Conservation (phyloP, 169 alveolate species). For the Perkinsus marinus region DNA sequence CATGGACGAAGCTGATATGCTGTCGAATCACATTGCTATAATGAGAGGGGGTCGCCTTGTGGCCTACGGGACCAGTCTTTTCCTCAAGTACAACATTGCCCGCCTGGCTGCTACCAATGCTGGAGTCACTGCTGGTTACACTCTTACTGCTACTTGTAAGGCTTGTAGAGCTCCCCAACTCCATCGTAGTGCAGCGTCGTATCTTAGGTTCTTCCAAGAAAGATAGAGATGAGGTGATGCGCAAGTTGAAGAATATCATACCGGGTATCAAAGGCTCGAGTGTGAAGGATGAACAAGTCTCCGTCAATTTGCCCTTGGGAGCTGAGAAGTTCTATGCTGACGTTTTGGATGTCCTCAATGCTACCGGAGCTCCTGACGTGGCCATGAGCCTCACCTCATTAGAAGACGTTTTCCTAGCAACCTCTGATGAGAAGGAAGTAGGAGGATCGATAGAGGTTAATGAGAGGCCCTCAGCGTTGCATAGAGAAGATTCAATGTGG, state of each 20-base stretch:
- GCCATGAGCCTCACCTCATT: constrained; percentile 49
- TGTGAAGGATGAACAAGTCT: neutral
- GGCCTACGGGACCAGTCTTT: constrained; percentile 48
- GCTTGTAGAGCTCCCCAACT: neutral
- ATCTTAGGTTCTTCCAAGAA: neutral
- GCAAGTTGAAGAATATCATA: neutral
- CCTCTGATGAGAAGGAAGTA: neutral
- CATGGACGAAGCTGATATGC: constrained; percentile 56
- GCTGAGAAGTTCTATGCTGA: neutral
- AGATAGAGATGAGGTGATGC: neutral
- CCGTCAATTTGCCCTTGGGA: neutral
- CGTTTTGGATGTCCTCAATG: neutral
- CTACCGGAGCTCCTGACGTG: neutral
- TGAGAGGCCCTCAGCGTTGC: neutral
- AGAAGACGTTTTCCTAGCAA: constrained; percentile 70
- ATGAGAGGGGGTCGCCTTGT: constrained; percentile 39
- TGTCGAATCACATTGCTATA: constrained; percentile 50
- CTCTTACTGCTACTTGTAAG: neutral
- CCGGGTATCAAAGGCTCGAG: neutral
- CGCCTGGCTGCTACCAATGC: neutral
- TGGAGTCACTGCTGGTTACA: neutral
- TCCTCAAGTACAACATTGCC: constrained; percentile 28
- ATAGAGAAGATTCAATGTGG: neutral
- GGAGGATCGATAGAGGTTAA: neutral
- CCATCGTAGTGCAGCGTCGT: neutral